Conservation (phyloP, 23 red algal species). For the Pyropia haitanensis region DNA sequence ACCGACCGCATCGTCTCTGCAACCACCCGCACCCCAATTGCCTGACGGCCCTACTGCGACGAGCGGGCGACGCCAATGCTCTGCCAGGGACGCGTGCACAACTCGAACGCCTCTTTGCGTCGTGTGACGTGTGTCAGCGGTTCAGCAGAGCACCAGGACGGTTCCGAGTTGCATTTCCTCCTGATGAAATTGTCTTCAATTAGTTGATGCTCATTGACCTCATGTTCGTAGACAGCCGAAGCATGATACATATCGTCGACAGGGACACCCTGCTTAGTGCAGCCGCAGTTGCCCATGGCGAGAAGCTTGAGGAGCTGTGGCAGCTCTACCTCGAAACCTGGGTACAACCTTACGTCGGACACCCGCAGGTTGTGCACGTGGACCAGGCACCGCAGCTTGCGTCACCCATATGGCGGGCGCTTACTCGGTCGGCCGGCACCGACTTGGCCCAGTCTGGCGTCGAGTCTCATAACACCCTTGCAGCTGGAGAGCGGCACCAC, state of each 20-base stretch:
- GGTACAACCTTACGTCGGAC: slow-evolving; percentile 1
- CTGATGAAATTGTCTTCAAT: slow-evolving; percentile 9
- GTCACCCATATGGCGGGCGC: background rate
- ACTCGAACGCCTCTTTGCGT: background rate
- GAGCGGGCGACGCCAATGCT: background rate
- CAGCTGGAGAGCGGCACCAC: background rate
- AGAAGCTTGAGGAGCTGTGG: background rate
- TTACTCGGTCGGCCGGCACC: background rate
- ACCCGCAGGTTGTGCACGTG: background rate
- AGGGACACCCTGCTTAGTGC: slow-evolving; percentile 6
- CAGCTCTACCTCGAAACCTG: background rate
- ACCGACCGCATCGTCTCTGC: slow-evolving; percentile 2
- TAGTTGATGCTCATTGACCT: slow-evolving; percentile 1
- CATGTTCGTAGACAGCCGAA: background rate
- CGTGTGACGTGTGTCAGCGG: slow-evolving; percentile 19
- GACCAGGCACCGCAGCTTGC: slow-evolving; percentile 7
- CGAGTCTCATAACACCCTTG: slow-evolving; percentile 6
- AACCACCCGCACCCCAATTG: slow-evolving; percentile 6
- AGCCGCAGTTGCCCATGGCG: background rate
- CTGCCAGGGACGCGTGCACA: background rate
- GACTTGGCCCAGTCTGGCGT: background rate
- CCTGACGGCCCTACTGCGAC: too few relatives aligned
- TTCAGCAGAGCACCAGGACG: slow-evolving; percentile 11
- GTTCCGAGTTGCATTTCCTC: background rate
- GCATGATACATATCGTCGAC: slow-evolving; percentile 4